Percentiles rank a stretch among this genome's conserved stretches.
Conservation (phyloP, 2,329 filamentous ascomycete genomes). For the Ophiocordyceps polyrhachis-furcata region DNA sequence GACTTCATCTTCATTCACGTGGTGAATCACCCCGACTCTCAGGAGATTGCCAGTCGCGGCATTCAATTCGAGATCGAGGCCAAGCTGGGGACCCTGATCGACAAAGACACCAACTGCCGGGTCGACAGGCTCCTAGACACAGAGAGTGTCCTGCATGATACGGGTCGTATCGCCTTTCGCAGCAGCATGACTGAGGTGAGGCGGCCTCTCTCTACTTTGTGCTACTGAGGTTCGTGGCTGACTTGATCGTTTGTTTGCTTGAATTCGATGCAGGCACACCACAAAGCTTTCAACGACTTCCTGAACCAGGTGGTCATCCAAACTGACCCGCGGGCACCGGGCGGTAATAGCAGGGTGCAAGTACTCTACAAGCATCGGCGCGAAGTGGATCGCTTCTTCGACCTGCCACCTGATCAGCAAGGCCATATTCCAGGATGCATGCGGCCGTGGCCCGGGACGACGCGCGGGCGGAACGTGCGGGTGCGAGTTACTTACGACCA, state of each 20-base stretch:
- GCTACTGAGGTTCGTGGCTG: neutral
- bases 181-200: slow-evolving; percentile 81
- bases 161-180: slow-evolving; percentile 48
- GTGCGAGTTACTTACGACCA: slow-evolving; percentile 58
- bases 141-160: slow-evolving; percentile 49
- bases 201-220: slow-evolving; percentile 1
- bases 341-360: slow-evolving; percentile 30
- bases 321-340: slow-evolving; percentile 34
- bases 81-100: slow-evolving; percentile 69
- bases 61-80: slow-evolving; percentile 85
- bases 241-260: slow-evolving; percentile 2
- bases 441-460: slow-evolving; percentile 31
- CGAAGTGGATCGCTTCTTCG: slow-evolving; percentile 71
- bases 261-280: slow-evolving; percentile 40
- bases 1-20: slow-evolving; percentile 65
- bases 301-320: slow-evolving; percentile 52
- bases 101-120: slow-evolving; percentile 52
- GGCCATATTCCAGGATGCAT: slow-evolving; percentile 46
- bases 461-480: slow-evolving; percentile 24
- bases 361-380: slow-evolving; percentile 68
- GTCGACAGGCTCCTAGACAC: slow-evolving; percentile 47
- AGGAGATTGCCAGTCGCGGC: slow-evolving; percentile 41
- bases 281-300: slow-evolving; percentile 67
- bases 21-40: slow-evolving; percentile 45
- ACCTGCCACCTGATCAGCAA: slow-evolving; percentile 42